Percentiles rank a stretch among this genome's conserved stretches.
Evolutionary conservation across 2,329 filamentous ascomycete genomes (phyloP).

Genomic region (Penicillium verrucosum): DNA sequence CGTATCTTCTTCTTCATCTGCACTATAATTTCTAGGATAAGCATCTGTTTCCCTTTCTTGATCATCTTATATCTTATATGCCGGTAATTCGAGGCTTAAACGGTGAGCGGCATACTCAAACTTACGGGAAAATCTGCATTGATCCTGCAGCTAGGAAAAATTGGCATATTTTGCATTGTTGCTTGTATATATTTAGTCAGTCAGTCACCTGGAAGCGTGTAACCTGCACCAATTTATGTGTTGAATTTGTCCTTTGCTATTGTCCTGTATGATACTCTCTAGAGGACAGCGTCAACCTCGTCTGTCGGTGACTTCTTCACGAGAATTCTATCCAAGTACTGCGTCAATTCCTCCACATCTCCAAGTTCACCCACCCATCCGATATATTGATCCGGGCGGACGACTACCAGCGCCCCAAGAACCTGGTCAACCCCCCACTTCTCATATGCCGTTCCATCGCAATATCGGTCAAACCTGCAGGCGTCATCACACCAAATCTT

Average conservation of each 20-base stretch:
- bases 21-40: too few relatives aligned
- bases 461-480: conserved; percentile 22
- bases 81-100: too few relatives aligned
- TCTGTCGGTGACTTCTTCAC: background rate
- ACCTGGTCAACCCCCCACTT: conserved; percentile 25
- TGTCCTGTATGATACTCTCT: background rate
- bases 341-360: conserved; percentile 20
- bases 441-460: conserved; percentile 27
- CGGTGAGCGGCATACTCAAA: too few relatives aligned
- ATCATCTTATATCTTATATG: too few relatives aligned
- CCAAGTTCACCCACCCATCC: conserved; percentile 30
- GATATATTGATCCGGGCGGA: conserved; percentile 30
- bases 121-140: too few relatives aligned
- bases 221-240: background rate
- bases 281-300: background rate
- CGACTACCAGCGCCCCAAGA: conserved; percentile 22
- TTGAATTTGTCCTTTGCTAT: background rate
- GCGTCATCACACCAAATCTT: conserved; percentile 56
- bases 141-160: too few relatives aligned
- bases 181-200: background rate
- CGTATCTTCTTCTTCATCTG: too few relatives aligned
- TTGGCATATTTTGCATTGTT: too few relatives aligned
- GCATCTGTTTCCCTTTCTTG: too few relatives aligned
- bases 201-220: too few relatives aligned
- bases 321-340: conserved; percentile 24